Evolutionary conservation across 1,284 basidiomycete species (phyloP).

Genomic region (Malassezia slooffiae): DNA sequence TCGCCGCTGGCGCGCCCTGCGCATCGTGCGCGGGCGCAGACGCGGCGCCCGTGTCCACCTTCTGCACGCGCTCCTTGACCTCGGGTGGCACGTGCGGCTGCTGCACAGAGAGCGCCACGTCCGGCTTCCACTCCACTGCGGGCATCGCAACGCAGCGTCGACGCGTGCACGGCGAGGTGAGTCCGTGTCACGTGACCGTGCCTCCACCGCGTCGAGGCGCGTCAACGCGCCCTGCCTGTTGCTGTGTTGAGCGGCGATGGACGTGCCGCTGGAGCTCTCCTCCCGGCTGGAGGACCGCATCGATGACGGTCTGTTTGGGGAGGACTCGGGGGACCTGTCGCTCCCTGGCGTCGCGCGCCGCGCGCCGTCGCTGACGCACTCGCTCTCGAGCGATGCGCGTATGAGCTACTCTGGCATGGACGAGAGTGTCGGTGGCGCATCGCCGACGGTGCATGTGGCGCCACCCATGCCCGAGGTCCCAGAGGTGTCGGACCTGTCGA

Average conservation of each 20-base stretch:
- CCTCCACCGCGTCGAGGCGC: conserved; percentile 11
- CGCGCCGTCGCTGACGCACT: conserved; percentile 4
- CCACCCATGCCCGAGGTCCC: too few relatives aligned
- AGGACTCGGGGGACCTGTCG: conserved; percentile 12
- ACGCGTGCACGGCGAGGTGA: not conserved
- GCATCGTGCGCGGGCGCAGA: too few relatives aligned
- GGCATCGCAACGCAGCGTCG: conserved; percentile 1
- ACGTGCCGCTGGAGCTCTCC: conserved; percentile 10
- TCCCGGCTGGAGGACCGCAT: conserved; percentile 14
- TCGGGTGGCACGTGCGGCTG: too few relatives aligned
- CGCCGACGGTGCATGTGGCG: not conserved
- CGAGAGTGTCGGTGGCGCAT: not conserved
- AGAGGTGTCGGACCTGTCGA: not conserved
- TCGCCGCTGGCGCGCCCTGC: too few relatives aligned
- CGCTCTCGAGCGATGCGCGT: not conserved
- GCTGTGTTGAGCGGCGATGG: conserved; percentile 8
- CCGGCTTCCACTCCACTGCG: conserved; percentile 1
- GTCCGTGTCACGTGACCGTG: conserved; percentile 5
- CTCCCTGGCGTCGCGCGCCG: conserved; percentile 8
- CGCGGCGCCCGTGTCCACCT: too few relatives aligned
- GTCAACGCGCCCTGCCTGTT: not conserved
- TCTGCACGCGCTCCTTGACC: too few relatives aligned
- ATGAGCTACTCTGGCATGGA: not conserved
- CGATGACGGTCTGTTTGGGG: conserved; percentile 10
- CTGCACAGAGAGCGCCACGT: too few relatives aligned